Conservation (phyloP, 768 basidiomycete species). For the Pleurotus tuoliensis region DNA sequence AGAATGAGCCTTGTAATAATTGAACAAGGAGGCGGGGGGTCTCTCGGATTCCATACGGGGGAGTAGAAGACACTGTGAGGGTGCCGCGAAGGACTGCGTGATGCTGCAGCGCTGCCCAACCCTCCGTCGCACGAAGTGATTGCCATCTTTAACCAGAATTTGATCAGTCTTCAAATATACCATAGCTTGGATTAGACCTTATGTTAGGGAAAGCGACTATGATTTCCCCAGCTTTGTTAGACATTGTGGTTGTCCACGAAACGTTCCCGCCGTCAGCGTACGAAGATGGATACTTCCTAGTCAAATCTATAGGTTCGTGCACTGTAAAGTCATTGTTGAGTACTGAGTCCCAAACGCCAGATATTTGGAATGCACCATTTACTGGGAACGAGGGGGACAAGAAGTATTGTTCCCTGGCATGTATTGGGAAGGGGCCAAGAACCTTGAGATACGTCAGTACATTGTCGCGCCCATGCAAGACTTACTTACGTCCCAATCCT, state of each 20-base stretch:
- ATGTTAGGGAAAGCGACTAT: conserved; percentile 62
- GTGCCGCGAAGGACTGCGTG: conserved; percentile 66
- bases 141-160: conserved; percentile 45
- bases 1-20: conserved; percentile 72
- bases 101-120: conserved; percentile 86
- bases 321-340: conserved; percentile 30
- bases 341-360: conserved; percentile 2
- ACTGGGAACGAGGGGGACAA: conserved; percentile 76
- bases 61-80: conserved; percentile 43
- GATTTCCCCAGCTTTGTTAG: conserved; percentile 43
- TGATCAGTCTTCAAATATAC: background rate
- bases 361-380: conserved; percentile 40
- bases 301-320: conserved; percentile 45
- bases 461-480: background rate
- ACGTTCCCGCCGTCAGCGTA: conserved; percentile 60
- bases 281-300: conserved; percentile 58
- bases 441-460: conserved; percentile 37
- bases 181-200: conserved; percentile 26
- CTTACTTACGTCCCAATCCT: background rate
- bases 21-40: conserved; percentile 52
- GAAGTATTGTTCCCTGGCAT: conserved; percentile 80
- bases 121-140: conserved; percentile 68
- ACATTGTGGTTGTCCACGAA: conserved; percentile 47
- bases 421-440: conserved; percentile 80
- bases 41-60: conserved; percentile 7